Evolutionary conservation across 2,329 filamentous ascomycete genomes (phyloP), one percentile per base, ranked within the genome.

Genomic region (Fusarium sp.): DNA sequence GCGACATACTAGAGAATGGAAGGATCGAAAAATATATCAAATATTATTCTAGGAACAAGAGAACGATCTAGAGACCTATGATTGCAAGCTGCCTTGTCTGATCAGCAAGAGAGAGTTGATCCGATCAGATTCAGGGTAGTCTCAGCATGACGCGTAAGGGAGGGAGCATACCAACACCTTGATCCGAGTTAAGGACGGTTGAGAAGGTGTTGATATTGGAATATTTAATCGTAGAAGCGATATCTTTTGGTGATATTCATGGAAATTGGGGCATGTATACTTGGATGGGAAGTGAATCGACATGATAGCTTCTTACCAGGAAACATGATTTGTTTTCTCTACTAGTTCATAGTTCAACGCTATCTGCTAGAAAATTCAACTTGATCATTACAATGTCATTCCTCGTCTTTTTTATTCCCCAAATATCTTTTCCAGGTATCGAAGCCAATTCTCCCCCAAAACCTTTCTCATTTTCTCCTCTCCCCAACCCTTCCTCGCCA

Each of bases 391-490:
- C n/a, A 31, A 31, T 31, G 9, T 10, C 29, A 31, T 31, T 31
- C 29, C 29, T 31, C 29, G 29, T 31, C 29, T 9, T 31, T 33
- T 22, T 42, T 62, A 62, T 24, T 24, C 44, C 6, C 59, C 59
- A 38, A 62, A 40, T 9, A 83, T 81, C 67, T 79, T 81, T 27
- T 83, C 81, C 10, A 83, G 67, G 59, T 83, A 84, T 12, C 70
- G 75, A 9, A 83, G 65, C 82, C 82, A 83, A 46, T 84, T 83
- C 75, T 83, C 81, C 1, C 81, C 82, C 11, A 83, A 67, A 5
- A 84, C 81, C 64, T 83, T 84, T 16, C 72, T 69, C 73, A 83
- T 84, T 70, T 82, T 83, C 35, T 77, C 72, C 67, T 82, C 79
- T 27, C 75, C 73, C 83, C 82, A 84, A 5, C 81, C 81, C 58